phyloP scores from a whole-genome alignment of 257 asterid species.

The Scutellaria minor region DNA sequence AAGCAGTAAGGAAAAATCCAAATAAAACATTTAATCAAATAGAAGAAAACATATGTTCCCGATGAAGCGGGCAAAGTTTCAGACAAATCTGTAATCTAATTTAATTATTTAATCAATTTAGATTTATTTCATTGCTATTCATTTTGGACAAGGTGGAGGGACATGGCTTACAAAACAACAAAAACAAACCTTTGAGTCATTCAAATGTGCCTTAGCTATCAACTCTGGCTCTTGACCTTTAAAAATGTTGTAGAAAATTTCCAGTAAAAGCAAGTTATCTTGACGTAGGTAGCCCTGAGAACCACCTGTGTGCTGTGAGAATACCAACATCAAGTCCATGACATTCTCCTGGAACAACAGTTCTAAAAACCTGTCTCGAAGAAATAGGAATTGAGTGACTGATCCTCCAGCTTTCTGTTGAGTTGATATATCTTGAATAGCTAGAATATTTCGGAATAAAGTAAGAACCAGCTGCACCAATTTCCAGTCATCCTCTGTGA shows the following conservation, averaged over 20 bases:
- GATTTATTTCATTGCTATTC: constrained; percentile 12
- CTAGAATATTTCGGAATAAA: constrained; percentile 80
- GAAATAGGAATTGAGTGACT: constrained; percentile 62
- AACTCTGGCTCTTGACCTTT: constrained; percentile 90
- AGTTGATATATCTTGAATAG: constrained; percentile 83
- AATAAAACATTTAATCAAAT: constrained; percentile 5
- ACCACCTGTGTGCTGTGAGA: constrained; percentile 83
- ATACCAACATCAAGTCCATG: constrained; percentile 82
- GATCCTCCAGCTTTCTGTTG: constrained; percentile 84
- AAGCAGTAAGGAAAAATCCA: not conserved
- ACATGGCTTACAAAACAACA: constrained; percentile 15
- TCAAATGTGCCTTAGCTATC: constrained; percentile 60
- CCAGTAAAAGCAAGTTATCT: constrained; percentile 90
- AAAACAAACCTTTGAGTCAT: constrained; percentile 69
- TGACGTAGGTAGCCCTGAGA: constrained; percentile 73
- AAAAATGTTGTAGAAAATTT: constrained; percentile 73
- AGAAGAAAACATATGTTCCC: not conserved
- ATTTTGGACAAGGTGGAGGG: not conserved
- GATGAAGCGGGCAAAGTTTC: not conserved
- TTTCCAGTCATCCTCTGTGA: constrained; percentile 97
- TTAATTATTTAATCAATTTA: constrained; percentile 10
- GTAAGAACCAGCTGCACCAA: constrained; percentile 93
- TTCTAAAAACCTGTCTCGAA: constrained; percentile 81
- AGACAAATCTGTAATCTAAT: constrained; percentile 2
- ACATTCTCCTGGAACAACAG: constrained; percentile 83